Conservation (phyloP, 371 early-diverging fungal genomes). For the Rhizopus delemar region DNA sequence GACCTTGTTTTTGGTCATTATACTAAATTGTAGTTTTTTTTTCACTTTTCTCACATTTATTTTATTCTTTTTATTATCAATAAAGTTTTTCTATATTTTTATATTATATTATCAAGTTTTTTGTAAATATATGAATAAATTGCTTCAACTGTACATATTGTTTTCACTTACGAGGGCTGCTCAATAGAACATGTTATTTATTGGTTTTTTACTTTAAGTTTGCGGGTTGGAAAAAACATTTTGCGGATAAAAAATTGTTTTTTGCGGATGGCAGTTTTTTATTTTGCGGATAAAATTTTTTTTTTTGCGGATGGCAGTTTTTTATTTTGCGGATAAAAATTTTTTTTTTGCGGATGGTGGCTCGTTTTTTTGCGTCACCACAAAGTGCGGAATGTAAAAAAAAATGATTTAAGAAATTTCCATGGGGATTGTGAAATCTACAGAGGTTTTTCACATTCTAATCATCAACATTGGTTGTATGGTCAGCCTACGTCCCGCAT, state of each 20-base stretch:
- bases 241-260: too few relatives aligned
- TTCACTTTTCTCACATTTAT: background rate
- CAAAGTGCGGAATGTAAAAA: slow-evolving; percentile 1
- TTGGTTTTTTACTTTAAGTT: too few relatives aligned
- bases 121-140: slow-evolving; percentile 6
- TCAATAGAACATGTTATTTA: slow-evolving; percentile 16
- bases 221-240: too few relatives aligned
- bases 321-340: background rate
- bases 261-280: background rate
- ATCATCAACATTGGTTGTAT: slow-evolving; percentile 9
- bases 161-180: slow-evolving; percentile 21
- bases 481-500: too few relatives aligned
- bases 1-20: slow-evolving; percentile 75
- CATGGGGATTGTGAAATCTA: background rate
- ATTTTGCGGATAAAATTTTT: background rate
- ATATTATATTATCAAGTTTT: background rate
- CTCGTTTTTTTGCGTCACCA: background rate
- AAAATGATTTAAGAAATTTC: background rate
- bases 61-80: background rate
- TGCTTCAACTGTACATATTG: background rate
- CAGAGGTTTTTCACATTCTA: slow-evolving; percentile 8
- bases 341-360: background rate
- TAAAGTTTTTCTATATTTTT: too few relatives aligned
- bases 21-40: background rate
- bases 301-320: background rate